Evolutionary conservation across 306 rosid species (phyloP).

Genomic region (Dryas alaskensis): DNA sequence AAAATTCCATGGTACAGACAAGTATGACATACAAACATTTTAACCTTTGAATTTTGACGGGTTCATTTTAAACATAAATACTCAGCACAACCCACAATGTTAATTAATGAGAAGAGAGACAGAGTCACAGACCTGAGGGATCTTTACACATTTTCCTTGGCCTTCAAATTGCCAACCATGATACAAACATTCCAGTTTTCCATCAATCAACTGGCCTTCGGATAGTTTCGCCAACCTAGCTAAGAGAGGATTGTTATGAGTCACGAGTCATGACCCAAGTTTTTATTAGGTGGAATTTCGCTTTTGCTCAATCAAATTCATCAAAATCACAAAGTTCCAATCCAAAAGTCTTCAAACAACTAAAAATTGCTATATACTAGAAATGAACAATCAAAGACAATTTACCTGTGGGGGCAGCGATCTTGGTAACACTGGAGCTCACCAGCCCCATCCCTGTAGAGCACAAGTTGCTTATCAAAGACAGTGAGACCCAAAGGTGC

Average conservation of each 20-base stretch:
- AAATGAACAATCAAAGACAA: not conserved
- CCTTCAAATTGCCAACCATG: constrained; percentile 99
- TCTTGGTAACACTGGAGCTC: constrained; percentile 69
- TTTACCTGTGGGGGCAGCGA: constrained; percentile 90
- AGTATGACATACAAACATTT: too few species aligned
- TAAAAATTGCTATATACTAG: too few species aligned
- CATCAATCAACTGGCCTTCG: constrained; percentile 93
- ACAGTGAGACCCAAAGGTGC: constrained; percentile 87
- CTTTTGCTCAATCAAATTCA: too few species aligned
- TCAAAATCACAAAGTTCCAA: too few species aligned
- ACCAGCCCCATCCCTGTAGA: constrained; percentile 57
- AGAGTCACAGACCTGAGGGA: constrained; percentile 71
- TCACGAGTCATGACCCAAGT: not conserved
- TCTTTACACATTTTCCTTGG: constrained; percentile 88
- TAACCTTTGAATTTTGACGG: too few species aligned
- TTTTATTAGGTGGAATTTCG: not conserved
- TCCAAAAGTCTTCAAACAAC: too few species aligned
- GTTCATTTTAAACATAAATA: too few species aligned
- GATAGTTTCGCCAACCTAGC: constrained; percentile 89
- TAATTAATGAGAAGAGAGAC: not conserved
- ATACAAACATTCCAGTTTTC: constrained; percentile 84
- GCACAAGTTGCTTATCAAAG: constrained; percentile 65
- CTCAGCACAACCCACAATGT: not conserved
- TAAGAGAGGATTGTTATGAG: constrained; percentile 9
- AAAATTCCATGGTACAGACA: too few species aligned